These are phyloP conservation scores for Musa troglodytarum DNA, from an alignment of 176 grass and related monocot genomes.

Conservation along the genomic window DNA sequence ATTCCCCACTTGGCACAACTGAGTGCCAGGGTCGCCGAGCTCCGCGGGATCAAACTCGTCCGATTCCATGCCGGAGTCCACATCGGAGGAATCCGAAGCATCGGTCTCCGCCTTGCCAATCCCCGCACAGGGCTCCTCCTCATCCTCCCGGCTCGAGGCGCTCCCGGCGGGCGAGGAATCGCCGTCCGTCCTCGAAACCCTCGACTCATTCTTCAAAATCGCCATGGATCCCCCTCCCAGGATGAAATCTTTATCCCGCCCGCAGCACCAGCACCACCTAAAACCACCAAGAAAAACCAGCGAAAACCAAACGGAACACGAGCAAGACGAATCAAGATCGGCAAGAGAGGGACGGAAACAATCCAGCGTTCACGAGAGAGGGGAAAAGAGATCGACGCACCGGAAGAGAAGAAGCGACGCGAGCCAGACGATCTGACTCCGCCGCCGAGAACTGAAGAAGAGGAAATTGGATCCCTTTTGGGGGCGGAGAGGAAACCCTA, in stretches of 20 bases:
- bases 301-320: not conserved
- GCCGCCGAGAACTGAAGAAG: not conserved
- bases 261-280: constrained; percentile 1
- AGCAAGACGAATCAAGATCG: not conserved
- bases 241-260: not conserved
- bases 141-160: constrained; percentile 34
- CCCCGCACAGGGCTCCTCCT: constrained; percentile 30
- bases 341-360: not conserved
- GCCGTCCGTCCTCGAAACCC: constrained; percentile 37
- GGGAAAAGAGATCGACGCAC: not conserved
- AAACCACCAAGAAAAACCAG: not conserved
- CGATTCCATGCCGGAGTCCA: constrained; percentile 57
- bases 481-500: constrained; percentile 29
- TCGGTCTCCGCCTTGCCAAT: constrained; percentile 38
- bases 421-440: not conserved
- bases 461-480: not conserved
- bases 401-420: constrained; percentile 17
- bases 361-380: not conserved
- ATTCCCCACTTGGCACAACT: constrained; percentile 62
- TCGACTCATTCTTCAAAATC: constrained; percentile 51
- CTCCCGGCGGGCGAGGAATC: constrained; percentile 21
- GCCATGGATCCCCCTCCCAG: constrained; percentile 39
- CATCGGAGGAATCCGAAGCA: constrained; percentile 33
- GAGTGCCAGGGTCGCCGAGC: constrained; percentile 31
- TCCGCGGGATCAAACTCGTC: constrained; percentile 51